Evolutionary conservation across 306 rosid species (phyloP), one percentile per base, ranked within the genome.

Genomic region (Trichosanthes truncata): DNA sequence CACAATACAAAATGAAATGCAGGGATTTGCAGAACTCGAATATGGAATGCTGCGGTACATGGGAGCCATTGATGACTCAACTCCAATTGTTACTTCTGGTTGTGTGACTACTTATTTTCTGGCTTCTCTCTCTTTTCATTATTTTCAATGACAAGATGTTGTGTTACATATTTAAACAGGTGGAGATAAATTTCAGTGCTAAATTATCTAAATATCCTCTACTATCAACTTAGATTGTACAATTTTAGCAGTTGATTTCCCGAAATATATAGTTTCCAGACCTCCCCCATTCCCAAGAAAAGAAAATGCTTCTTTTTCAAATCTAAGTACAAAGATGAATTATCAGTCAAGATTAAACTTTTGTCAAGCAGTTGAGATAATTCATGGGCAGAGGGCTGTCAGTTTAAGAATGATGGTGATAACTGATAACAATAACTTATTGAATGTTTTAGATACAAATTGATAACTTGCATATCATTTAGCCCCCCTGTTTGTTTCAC

Each of bases 11-110:
- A 13, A 79, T 36, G 63, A 74, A 83, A 12, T 83, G 88, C 84
- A 92, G 98, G 98, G 94, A 41, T 92, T 94, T 82, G 98, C 98
- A 12, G 97, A 94, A 80, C 97, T 94, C 69, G 98, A 94, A 82
- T 94, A 92, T 59, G 97, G 94, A 52, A 90, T 94, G 97, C 84
- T 94, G 82, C 85, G 92, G 21, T 90, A 89, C 86, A 90, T 92
- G 97, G 89, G 90, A 86, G 96, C 96, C 77, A 88, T 94, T 14
- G 93, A 94, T 67, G 91, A 90, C 80, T 89, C 93, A 56, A 90
- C 97, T 52, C 97, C 86, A 60, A 83, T 94, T 63, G 94, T 92
- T 61, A 92, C 98, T 72, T 89, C 97, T 71, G 96, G 98, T 92
- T 80, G 76, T 73, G 68, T 33, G 48, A 40, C 76, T 79, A 63